A percentile compares a stretch with the other conserved stretches of the same genome.
These are phyloP conservation scores for Nemania serpens DNA, from an alignment of 2,329 filamentous ascomycete genomes.

Conservation along the genomic window DNA sequence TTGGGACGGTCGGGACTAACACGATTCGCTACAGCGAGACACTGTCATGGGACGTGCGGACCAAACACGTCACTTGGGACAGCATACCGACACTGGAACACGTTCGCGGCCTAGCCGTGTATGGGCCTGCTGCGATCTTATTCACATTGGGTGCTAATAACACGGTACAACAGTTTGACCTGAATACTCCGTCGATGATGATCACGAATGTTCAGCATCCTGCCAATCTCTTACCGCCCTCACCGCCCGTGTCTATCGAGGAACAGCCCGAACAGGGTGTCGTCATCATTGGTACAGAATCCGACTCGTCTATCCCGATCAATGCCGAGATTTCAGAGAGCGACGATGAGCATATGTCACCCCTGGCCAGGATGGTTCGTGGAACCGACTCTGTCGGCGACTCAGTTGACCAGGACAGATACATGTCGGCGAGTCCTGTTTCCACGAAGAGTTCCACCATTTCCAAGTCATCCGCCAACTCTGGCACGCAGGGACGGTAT, in stretches of 20 bases:
- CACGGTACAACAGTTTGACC: conserved; percentile 92
- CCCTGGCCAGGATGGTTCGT: conserved; percentile 74
- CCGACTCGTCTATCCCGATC: conserved; percentile 59
- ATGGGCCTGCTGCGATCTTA: conserved; percentile 86
- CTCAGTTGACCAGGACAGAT: conserved; percentile 60
- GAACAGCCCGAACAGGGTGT: conserved; percentile 63
- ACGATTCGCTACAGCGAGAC: conserved; percentile 68
- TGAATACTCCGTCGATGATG: conserved; percentile 80
- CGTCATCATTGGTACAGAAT: conserved; percentile 58
- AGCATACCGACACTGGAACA: conserved; percentile 82
- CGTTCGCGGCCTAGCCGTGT: conserved; percentile 81
- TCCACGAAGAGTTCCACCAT: conserved; percentile 67
- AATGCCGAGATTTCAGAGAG: conserved; percentile 69
- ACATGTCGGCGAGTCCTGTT: conserved; percentile 68
- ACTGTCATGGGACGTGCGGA: conserved; percentile 94
- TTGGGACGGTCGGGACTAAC: conserved; percentile 45
- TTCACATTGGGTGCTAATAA: conserved; percentile 90
- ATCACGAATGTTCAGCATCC: conserved; percentile 88
- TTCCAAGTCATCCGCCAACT: conserved; percentile 60
- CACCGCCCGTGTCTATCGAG: conserved; percentile 80
- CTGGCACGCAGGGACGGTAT: conserved; percentile 56
- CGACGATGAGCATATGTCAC: conserved; percentile 78
- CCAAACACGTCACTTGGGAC: conserved; percentile 94
- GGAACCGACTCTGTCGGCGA: conserved; percentile 68
- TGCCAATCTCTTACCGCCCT: conserved; percentile 77